Percentiles rank a stretch among this genome's conserved stretches.
Evolutionary conservation across 208 protist genomes (phyloP).

Genomic region (Herpetomonas samuelpessoai): DNA sequence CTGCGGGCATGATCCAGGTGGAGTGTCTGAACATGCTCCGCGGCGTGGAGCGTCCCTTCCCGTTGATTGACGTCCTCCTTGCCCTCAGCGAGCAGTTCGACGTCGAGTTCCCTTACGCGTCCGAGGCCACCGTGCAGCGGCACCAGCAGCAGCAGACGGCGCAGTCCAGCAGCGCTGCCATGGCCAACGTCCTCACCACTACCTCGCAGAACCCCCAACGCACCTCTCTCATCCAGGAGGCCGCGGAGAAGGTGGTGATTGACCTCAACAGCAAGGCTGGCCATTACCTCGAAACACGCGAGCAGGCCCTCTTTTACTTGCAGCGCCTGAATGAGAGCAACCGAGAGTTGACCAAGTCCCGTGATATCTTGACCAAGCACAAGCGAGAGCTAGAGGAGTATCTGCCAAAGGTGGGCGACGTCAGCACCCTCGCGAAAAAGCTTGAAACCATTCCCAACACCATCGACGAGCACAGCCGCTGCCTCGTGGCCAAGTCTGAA

Average conservation of each 20-base stretch:
- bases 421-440: constrained; percentile 33
- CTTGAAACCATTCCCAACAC: constrained; percentile 44
- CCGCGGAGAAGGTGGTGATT: constrained; percentile 65
- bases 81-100: constrained; percentile 75
- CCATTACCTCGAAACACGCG: constrained; percentile 55
- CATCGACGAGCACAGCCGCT: constrained; percentile 52
- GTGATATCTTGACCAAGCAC: constrained; percentile 33
- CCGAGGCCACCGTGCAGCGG: not conserved
- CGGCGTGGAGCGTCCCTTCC: constrained; percentile 45
- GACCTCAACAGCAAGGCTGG: constrained; percentile 70
- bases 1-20: constrained; percentile 47
- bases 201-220: constrained; percentile 15
- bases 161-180: not conserved
- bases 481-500: constrained; percentile 48
- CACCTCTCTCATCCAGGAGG: constrained; percentile 35
- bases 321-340: constrained; percentile 42
- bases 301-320: constrained; percentile 43
- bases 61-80: constrained; percentile 59
- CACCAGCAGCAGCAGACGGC: constrained; percentile 12
- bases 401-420: constrained; percentile 40
- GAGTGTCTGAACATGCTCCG: constrained; percentile 50
- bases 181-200: not conserved
- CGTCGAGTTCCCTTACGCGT: constrained; percentile 56
- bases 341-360: constrained; percentile 45
- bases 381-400: constrained; percentile 52